Base-by-base conservation (phyloP, 805 yeast species). In the Candida pseudoglaebosa region DNA sequence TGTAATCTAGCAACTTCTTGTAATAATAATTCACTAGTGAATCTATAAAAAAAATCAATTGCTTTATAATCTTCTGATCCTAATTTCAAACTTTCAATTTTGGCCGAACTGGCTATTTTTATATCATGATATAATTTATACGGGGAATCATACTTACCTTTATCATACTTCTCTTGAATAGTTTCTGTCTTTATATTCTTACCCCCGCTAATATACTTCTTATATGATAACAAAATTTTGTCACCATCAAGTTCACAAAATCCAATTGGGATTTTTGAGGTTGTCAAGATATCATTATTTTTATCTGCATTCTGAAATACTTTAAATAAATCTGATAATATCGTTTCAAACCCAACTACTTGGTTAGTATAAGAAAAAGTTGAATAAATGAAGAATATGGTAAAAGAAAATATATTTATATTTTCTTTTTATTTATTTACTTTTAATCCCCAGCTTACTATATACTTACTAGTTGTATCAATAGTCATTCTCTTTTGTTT, bases 91-190 rank as follows among this genome's bases (percentile, higher is more conserved):
- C 69, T 61, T 31, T 69, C 61, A 18, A 83, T 67, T 24, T 67
- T 58, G n/a, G 68, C 50, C 9, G 76, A 68, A 26, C 80, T 63
- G 0, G 80, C 76, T 13, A 81, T 59, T 42, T 73, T 80, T 32
- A 85, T 53, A 55, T 85, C 95, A 51, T 84, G 91, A 49, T 68
- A 84, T 9, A 84, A 51, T 31, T 64, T 63, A 49, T 81, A 83
- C 5, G 82, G 65, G 1, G 73, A 61, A 7, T 54, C 52, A 13
- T 59, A 52, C 1, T 54, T 52, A 1, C 55, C 45, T 1, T 56
- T 57, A 6, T 49, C 24, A 45, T 67, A 63, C 46, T 74, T 75
- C 4, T 63, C 57, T 0, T 49, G 20, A n/a, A 82, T 65, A 0
- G 77, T 68, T 0, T 75, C 70, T 3, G 54, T 52, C 17, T 38